Evolutionary conservation across 345 rosid genomes (phyloP).

Genomic region (Euphorbia peplus): DNA sequence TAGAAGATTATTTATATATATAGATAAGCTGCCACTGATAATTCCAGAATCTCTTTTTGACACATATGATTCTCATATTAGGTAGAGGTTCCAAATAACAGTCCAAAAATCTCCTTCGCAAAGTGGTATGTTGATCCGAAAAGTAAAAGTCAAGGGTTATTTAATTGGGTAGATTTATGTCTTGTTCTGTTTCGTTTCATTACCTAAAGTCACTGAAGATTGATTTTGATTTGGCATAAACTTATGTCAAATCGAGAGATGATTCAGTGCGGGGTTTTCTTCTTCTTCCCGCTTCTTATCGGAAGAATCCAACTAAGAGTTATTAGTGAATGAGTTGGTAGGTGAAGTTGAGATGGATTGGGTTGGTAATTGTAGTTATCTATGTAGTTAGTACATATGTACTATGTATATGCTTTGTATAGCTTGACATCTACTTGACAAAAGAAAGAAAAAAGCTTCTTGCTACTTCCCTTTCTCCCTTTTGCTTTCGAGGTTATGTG

Average conservation of each 20-base stretch:
- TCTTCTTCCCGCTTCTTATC: background rate
- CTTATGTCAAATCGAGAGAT: background rate
- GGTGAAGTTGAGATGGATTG: background rate
- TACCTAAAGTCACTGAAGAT: background rate
- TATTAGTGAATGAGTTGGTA: background rate
- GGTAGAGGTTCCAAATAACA: slow-evolving; percentile 9
- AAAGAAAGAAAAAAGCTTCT: too few species aligned
- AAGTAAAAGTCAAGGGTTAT: background rate
- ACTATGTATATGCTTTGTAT: background rate
- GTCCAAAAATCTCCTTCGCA: slow-evolving; percentile 3
- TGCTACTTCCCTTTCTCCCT: too few species aligned
- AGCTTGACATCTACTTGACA: background rate
- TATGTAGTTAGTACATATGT: background rate
- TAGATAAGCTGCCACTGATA: slow-evolving; percentile 16
- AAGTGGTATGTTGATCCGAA: background rate
- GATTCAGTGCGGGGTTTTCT: background rate
- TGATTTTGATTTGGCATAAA: background rate
- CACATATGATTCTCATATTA: slow-evolving; percentile 11
- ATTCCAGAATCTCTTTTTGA: slow-evolving; percentile 11
- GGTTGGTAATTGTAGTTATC: background rate
- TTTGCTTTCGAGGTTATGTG: too few species aligned
- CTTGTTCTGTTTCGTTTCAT: too few species aligned
- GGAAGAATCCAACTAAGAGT: slow-evolving; percentile 7
- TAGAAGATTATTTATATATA: slow-evolving; percentile 18
- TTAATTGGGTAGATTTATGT: background rate